These are phyloP conservation scores for Ophiostoma novo-ulmi DNA, from an alignment of 2,329 filamentous ascomycete genomes.

Conservation along the genomic window DNA sequence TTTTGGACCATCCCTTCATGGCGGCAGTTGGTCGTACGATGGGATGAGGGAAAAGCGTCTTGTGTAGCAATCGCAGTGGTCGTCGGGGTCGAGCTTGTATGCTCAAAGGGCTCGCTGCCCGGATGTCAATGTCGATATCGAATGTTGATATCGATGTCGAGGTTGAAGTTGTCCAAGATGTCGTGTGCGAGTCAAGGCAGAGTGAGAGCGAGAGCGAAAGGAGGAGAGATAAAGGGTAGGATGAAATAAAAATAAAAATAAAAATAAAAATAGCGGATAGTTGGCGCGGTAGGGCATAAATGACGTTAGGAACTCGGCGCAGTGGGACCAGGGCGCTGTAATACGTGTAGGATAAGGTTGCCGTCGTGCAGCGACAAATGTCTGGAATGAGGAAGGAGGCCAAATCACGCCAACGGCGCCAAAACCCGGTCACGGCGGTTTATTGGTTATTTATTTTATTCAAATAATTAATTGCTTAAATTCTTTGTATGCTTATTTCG, in stretches of 20 bases:
- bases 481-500: background rate
- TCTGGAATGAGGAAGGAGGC: constrained; percentile 11
- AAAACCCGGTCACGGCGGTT: constrained; percentile 15
- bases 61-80: background rate
- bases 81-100: background rate
- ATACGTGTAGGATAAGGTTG: background rate
- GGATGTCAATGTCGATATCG: background rate
- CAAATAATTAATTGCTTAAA: background rate
- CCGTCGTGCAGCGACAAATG: background rate
- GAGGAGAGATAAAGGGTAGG: background rate
- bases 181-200: background rate
- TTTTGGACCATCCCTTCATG: constrained; percentile 73
- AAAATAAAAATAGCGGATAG: constrained; percentile 2
- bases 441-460: background rate
- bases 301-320: constrained; percentile 2
- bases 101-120: constrained; percentile 6
- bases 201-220: background rate
- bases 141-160: background rate
- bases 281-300: constrained; percentile 1
- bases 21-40: constrained; percentile 9
- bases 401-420: constrained; percentile 18
- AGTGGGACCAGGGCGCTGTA: constrained; percentile 5
- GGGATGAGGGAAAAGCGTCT: background rate
- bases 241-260: background rate
- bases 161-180: background rate